A percentile compares a stretch with the other conserved stretches of the same genome.
Evolutionary conservation across 805 yeast species (phyloP).

Genomic region (Starmerella gropengiesseri): DNA sequence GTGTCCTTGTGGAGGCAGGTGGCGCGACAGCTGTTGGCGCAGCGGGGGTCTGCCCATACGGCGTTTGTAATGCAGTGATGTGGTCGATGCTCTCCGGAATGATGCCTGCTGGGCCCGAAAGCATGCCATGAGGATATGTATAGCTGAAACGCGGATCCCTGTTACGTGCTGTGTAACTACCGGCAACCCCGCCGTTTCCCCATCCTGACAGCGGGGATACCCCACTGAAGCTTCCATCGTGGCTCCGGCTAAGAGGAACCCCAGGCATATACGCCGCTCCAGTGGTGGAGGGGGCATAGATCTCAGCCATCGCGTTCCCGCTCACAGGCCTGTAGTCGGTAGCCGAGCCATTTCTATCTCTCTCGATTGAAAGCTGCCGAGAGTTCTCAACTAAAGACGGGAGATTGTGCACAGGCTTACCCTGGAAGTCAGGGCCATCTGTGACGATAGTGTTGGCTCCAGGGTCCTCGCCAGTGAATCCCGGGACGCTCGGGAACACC

Average conservation of each 20-base stretch:
- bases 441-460: background rate
- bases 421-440: background rate
- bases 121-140: conserved; percentile 3
- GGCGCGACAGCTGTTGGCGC: no score
- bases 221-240: background rate
- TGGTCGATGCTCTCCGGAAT: background rate
- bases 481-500: conserved; percentile 3
- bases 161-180: background rate
- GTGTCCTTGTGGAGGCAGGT: no score
- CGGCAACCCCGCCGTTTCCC: conserved; percentile 3
- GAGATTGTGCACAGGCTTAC: background rate
- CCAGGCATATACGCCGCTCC: background rate
- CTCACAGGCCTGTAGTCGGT: background rate
- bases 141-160: conserved; percentile 8
- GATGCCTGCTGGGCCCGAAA: background rate
- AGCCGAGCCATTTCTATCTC: no score
- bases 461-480: conserved; percentile 6
- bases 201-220: background rate
- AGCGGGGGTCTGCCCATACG: no score
- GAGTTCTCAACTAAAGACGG: background rate
- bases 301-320: conserved; percentile 6
- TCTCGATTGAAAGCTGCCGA: no score
- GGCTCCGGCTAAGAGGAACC: background rate
- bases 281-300: conserved; percentile 3
- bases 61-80: background rate